Conservation (phyloP, 129 eudicot genomes). For the Kitagawia praeruptora region DNA sequence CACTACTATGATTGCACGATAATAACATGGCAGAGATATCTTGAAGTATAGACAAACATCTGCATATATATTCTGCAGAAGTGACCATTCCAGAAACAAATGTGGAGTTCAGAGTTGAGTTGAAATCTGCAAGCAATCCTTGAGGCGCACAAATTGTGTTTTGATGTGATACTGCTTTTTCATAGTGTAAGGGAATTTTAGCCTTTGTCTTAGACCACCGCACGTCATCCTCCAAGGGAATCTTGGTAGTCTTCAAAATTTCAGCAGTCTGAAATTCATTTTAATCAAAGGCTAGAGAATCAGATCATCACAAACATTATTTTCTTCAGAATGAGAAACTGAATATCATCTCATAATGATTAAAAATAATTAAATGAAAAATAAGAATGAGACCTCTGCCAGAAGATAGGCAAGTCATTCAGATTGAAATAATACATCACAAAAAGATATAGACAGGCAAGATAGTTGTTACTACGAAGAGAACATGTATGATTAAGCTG, state of each 20-base stretch:
- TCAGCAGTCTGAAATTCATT: constrained; percentile 58
- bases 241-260: constrained; percentile 34
- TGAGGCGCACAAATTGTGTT: constrained; percentile 16
- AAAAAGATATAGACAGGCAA: background rate
- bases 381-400: background rate
- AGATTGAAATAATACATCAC: background rate
- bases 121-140: constrained; percentile 30
- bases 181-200: constrained; percentile 22
- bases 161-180: constrained; percentile 15
- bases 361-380: background rate
- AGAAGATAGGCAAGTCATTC: background rate
- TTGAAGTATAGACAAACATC: constrained; percentile 51
- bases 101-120: constrained; percentile 11
- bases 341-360: background rate
- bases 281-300: constrained; percentile 17
- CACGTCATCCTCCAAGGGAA: constrained; percentile 36
- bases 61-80: constrained; percentile 25
- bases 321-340: background rate
- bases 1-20: constrained; percentile 34
- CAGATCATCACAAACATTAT: background rate
- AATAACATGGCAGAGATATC: constrained; percentile 38
- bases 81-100: constrained; percentile 26
- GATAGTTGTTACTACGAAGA: background rate
- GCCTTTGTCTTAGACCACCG: constrained; percentile 17
- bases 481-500: background rate